Evolutionary conservation across 2,329 filamentous ascomycete genomes (phyloP).

Genomic region (Phyllosticta capitalensis): DNA sequence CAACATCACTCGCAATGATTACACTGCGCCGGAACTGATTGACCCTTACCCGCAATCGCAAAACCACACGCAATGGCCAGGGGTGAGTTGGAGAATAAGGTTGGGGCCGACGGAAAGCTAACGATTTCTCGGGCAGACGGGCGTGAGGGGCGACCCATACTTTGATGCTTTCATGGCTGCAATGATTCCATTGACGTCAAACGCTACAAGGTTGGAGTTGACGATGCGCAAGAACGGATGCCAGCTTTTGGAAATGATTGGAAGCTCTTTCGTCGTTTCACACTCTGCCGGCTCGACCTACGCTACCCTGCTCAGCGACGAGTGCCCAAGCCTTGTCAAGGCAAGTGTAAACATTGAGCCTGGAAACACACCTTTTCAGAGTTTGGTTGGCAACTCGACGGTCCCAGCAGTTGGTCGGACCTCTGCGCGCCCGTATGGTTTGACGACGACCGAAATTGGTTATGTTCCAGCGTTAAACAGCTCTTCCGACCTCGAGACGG

Average conservation of each 20-base stretch:
- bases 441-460: slow-evolving; percentile 10
- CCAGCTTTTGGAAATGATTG: slow-evolving; percentile 37
- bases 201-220: slow-evolving; percentile 15
- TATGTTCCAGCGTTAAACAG: slow-evolving; percentile 1
- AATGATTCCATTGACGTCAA: slow-evolving; percentile 13
- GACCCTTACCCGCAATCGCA: slow-evolving; percentile 12
- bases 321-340: slow-evolving; percentile 16
- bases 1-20: slow-evolving; percentile 5
- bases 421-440: slow-evolving; percentile 1
- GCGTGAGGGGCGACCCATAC: slow-evolving; percentile 32
- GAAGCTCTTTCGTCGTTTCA: slow-evolving; percentile 36
- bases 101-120: background rate
- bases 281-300: slow-evolving; percentile 27
- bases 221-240: slow-evolving; percentile 12
- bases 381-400: slow-evolving; percentile 15
- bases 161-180: slow-evolving; percentile 40
- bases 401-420: slow-evolving; percentile 3
- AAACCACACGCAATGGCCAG: slow-evolving; percentile 14
- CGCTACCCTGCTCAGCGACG: slow-evolving; percentile 17
- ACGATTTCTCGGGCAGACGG: slow-evolving; percentile 17
- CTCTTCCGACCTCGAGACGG: slow-evolving; percentile 10
- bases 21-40: slow-evolving; percentile 7
- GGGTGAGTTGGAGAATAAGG: background rate
- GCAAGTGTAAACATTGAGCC: slow-evolving; percentile 20
- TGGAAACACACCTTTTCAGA: slow-evolving; percentile 10